Conservation (phyloP, 2,329 filamentous ascomycete genomes). For the Calonectria pseudoreteaudii region DNA sequence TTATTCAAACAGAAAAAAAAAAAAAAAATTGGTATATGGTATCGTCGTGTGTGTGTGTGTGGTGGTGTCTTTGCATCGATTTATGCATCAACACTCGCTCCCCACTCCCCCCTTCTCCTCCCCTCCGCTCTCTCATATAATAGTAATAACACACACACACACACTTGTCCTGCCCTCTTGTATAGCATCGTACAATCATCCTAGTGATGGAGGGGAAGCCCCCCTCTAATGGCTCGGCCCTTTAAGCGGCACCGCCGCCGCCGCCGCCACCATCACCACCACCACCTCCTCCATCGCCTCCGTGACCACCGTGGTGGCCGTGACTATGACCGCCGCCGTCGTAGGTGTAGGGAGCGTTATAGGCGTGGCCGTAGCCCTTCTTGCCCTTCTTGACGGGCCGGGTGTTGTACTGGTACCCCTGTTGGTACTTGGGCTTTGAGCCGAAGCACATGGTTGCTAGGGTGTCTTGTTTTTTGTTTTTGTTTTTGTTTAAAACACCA, state of each 20-base stretch:
- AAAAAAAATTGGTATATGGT: not conserved
- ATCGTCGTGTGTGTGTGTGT: not conserved
- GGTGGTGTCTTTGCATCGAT: not conserved
- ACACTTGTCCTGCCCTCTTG: no score
- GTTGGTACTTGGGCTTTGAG: not conserved
- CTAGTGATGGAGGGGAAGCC: not conserved
- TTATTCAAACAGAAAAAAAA: not conserved
- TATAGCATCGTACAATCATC: constrained; percentile 3
- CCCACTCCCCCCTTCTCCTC: no score
- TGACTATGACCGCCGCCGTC: not conserved
- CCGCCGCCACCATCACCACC: not conserved
- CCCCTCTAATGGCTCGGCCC: not conserved
- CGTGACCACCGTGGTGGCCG: not conserved
- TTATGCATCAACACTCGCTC: no score
- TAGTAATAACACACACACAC: no score
- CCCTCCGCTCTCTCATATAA: not conserved
- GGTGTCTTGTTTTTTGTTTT: not conserved
- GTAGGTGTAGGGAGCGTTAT: not conserved
- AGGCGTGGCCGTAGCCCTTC: not conserved
- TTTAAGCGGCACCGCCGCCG: not conserved
- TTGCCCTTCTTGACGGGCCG: constrained; percentile 2
- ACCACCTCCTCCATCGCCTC: not conserved
- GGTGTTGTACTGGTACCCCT: constrained; percentile 1
- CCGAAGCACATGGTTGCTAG: constrained; percentile 12
- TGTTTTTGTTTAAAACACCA: not conserved